phyloP scores from a whole-genome alignment of 495 filamentous ascomycete genomes.

The Rostrohypoxylon terebratum region DNA sequence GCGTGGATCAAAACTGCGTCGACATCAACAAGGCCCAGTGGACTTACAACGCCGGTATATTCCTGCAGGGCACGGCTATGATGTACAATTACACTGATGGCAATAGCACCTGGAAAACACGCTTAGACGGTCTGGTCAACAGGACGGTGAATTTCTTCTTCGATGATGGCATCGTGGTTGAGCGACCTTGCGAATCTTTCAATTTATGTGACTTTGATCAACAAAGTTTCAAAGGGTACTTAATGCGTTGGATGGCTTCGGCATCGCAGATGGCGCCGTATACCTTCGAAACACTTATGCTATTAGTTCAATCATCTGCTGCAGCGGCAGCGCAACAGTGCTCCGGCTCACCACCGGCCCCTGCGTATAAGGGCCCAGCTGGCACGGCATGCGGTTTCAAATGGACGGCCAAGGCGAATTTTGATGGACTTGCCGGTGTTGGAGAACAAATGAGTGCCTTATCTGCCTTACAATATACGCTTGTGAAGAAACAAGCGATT shows the following conservation, averaged over 20 bases:
- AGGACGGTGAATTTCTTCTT: conserved; percentile 68
- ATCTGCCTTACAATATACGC: conserved; percentile 72
- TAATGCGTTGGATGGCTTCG: conserved; percentile 76
- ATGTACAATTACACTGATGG: conserved; percentile 77
- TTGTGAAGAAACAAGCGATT: conserved; percentile 57
- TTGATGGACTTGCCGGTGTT: conserved; percentile 64
- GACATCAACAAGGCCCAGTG: conserved; percentile 73
- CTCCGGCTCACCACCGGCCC: conserved; percentile 63
- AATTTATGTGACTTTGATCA: conserved; percentile 77
- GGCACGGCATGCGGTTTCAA: conserved; percentile 66
- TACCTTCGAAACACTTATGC: conserved; percentile 66
- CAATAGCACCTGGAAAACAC: conserved; percentile 69
- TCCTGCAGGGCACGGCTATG: conserved; percentile 76
- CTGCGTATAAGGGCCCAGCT: conserved; percentile 59
- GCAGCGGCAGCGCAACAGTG: conserved; percentile 72
- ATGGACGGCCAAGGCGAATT: conserved; percentile 55
- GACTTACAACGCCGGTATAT: conserved; percentile 82
- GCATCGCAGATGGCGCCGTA: conserved; percentile 74
- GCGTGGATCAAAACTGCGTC: conserved; percentile 67
- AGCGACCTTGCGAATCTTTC: conserved; percentile 75
- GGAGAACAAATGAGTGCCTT: conserved; percentile 81
- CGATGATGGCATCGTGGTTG: conserved; percentile 68
- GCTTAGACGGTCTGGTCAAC: conserved; percentile 66
- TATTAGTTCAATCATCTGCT: conserved; percentile 67
- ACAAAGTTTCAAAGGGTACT: conserved; percentile 79